Percentiles rank a stretch among this genome's conserved stretches.
Conservation (phyloP, 2,329 filamentous ascomycete genomes). For the Beauveria varroae region DNA sequence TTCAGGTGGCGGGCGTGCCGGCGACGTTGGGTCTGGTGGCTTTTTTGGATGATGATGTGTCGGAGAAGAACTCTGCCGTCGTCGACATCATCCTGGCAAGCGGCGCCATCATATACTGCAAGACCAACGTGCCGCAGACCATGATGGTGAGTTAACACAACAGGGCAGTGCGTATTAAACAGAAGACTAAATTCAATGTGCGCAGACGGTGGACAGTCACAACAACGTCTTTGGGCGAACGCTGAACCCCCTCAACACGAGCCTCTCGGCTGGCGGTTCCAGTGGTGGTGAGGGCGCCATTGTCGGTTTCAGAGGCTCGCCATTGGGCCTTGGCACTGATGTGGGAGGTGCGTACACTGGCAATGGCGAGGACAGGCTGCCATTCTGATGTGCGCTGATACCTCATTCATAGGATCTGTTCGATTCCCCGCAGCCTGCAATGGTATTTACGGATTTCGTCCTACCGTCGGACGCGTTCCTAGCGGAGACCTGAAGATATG, state of each 20-base stretch:
- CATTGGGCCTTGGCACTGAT: slow-evolving; percentile 52
- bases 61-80: slow-evolving; percentile 17
- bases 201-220: slow-evolving; percentile 20
- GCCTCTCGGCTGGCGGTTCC: slow-evolving; percentile 50
- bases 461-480: slow-evolving; percentile 51
- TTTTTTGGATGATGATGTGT: slow-evolving; percentile 17
- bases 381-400: neutral
- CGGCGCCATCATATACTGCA: slow-evolving; percentile 23
- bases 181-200: neutral
- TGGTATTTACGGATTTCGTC: slow-evolving; percentile 47
- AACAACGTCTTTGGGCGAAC: slow-evolving; percentile 51
- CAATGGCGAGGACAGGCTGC: neutral
- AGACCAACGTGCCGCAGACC: slow-evolving; percentile 2
- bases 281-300: slow-evolving; percentile 57
- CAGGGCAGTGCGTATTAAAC: too few relatives aligned
- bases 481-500: slow-evolving; percentile 13
- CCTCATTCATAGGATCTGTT: slow-evolving; percentile 35
- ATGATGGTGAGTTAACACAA: neutral
- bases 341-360: slow-evolving; percentile 27
- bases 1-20: slow-evolving; percentile 16
- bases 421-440: slow-evolving; percentile 45
- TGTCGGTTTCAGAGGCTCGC: slow-evolving; percentile 45
- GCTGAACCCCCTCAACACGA: slow-evolving; percentile 50
- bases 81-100: slow-evolving; percentile 19
- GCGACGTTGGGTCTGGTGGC: slow-evolving; percentile 20